Conservation (phyloP, 345 rosid species). For the Fremontodendron californicum region DNA sequence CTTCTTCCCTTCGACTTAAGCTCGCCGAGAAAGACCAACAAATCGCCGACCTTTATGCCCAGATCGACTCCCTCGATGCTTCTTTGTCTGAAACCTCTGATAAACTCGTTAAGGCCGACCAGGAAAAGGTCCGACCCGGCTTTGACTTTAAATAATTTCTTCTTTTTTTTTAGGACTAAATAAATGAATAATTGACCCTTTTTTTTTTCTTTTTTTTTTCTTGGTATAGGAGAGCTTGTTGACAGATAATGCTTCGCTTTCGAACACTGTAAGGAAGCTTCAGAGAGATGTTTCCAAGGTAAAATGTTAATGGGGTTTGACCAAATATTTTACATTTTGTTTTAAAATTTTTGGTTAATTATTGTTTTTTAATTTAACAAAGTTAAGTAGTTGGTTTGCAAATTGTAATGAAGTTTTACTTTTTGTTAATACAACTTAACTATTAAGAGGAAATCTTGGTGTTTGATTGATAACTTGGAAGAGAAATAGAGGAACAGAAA, state of each 20-base stretch:
- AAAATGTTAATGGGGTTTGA: background rate
- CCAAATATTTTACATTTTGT: no score
- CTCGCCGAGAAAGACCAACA: conserved; percentile 62
- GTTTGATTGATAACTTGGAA: background rate
- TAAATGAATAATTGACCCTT: background rate
- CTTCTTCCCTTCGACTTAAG: conserved; percentile 43
- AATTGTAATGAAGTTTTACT: background rate
- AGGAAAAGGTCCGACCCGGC: conserved; percentile 51
- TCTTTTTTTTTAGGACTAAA: background rate
- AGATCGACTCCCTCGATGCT: conserved; percentile 57
- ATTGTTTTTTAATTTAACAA: background rate
- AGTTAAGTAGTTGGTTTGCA: background rate
- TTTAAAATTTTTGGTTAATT: background rate
- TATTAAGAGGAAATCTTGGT: background rate
- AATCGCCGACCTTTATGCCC: conserved; percentile 60
- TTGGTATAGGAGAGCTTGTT: conserved; percentile 65
- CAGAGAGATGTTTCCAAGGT: conserved; percentile 95
- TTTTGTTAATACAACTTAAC: background rate
- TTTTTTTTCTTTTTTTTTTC: background rate
- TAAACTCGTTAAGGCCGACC: conserved; percentile 51
- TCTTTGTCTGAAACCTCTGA: conserved; percentile 57
- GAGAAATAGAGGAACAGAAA: background rate
- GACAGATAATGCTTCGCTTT: conserved; percentile 57
- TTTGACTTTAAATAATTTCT: background rate
- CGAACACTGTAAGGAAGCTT: conserved; percentile 68